These are phyloP conservation scores for Antrodiella citrinella DNA, from an alignment of 768 basidiomycete genomes.

Conservation along the genomic window DNA sequence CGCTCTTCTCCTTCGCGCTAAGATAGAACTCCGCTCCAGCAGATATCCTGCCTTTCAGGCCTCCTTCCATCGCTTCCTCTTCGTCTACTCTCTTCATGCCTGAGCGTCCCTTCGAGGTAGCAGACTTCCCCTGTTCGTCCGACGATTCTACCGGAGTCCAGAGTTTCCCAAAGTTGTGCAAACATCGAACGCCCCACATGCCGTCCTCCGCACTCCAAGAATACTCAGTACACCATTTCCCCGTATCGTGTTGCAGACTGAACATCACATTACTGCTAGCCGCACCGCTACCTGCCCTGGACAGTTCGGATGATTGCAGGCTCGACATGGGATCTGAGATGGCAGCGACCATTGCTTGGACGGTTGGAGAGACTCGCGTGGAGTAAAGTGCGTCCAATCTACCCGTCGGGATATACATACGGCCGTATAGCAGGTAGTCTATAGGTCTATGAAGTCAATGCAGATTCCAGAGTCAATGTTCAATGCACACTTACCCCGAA, in stretches of 20 bases:
- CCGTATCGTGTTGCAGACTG: conserved; percentile 86
- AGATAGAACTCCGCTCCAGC: conserved; percentile 92
- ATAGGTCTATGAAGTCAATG: conserved; percentile 17
- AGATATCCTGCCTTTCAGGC: conserved; percentile 83
- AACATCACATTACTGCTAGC: conserved; percentile 63
- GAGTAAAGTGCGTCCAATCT: conserved; percentile 87
- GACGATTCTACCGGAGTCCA: conserved; percentile 27
- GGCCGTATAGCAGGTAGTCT: conserved; percentile 94
- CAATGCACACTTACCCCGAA: conserved; percentile 47
- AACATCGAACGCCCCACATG: conserved; percentile 82
- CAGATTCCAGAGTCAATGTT: conserved; percentile 2
- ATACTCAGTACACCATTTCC: conserved; percentile 90
- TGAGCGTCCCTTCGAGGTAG: conserved; percentile 19
- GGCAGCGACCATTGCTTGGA: conserved; percentile 78
- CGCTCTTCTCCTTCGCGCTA: conserved; percentile 87
- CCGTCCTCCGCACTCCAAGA: conserved; percentile 91
- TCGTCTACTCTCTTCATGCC: conserved; percentile 81
- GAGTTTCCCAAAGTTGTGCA: conserved; percentile 87
- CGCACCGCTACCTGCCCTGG: conserved; percentile 31
- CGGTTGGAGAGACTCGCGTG: conserved; percentile 65
- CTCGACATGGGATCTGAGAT: conserved; percentile 72
- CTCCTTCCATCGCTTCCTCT: conserved; percentile 88
- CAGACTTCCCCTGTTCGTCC: conserved; percentile 20
- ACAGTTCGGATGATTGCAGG: conserved; percentile 31
- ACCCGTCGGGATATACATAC: conserved; percentile 83